Conservation (phyloP, 768 basidiomycete genomes). For the Amanita jacksonii region DNA sequence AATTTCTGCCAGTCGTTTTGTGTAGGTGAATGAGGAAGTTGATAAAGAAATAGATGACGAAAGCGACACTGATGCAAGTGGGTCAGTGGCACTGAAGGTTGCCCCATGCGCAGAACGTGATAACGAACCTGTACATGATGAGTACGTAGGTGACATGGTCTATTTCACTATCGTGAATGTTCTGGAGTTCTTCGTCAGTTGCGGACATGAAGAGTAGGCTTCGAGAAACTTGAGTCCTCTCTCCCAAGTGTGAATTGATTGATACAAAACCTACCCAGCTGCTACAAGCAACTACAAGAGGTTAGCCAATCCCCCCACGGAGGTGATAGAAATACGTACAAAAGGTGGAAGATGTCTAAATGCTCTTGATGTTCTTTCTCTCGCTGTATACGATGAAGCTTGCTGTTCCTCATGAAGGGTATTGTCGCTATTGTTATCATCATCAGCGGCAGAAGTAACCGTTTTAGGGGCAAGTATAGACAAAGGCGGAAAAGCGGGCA, state of each 20-base stretch:
- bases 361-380: conserved; percentile 34
- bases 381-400: conserved; percentile 13
- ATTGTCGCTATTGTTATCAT: conserved; percentile 55
- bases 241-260: background rate
- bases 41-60: conserved; percentile 68
- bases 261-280: conserved; percentile 40
- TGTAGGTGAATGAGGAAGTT: conserved; percentile 65
- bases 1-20: conserved; percentile 50
- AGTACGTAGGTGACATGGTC: conserved; percentile 89
- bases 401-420: conserved; percentile 36
- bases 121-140: conserved; percentile 63
- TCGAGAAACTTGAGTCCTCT: background rate
- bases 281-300: conserved; percentile 54
- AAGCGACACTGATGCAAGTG: conserved; percentile 43
- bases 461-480: conserved; percentile 10
- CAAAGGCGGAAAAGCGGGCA: conserved; percentile 27
- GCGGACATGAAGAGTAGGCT: conserved; percentile 87
- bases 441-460: conserved; percentile 18
- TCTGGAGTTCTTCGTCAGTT: conserved; percentile 82
- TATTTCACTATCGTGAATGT: conserved; percentile 62
- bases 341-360: conserved; percentile 88
- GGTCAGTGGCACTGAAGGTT: conserved; percentile 2
- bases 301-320: background rate
- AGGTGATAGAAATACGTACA: conserved; percentile 36
- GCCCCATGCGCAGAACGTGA: background rate